phyloP scores from a whole-genome alignment of 140 eudicot genomes.

The Senecio squalidus region DNA sequence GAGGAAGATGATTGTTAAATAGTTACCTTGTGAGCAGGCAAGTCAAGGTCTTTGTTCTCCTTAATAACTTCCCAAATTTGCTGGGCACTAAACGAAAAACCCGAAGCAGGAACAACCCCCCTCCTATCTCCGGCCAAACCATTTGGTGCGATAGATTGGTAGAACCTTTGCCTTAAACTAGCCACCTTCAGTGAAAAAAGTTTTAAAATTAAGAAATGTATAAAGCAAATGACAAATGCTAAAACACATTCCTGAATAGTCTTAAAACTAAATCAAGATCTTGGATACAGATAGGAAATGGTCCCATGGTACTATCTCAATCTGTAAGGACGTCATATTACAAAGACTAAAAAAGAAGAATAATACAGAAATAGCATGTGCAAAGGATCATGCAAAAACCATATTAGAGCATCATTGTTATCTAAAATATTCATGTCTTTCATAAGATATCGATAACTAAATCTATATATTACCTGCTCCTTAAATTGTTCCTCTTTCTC shows the following conservation, averaged over 20 bases:
- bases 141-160: conserved; percentile 92
- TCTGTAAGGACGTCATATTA: not conserved
- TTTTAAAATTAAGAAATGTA: not conserved
- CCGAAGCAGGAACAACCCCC: conserved; percentile 99
- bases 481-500: conserved; percentile 95
- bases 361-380: not conserved
- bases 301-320: not conserved
- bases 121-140: conserved; percentile 99
- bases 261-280: conserved; percentile 6
- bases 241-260: not conserved
- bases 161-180: conserved; percentile 69
- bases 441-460: not conserved
- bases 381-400: conserved; percentile 2
- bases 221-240: not conserved
- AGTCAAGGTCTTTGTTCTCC: conserved; percentile 97
- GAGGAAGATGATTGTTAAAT: not conserved
- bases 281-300: not conserved
- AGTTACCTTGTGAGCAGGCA: conserved; percentile 97
- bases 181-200: conserved; percentile 51
- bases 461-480: conserved; percentile 64
- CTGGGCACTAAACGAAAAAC: conserved; percentile 90
- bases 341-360: not conserved
- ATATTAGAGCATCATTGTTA: not conserved
- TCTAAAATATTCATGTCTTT: not conserved
- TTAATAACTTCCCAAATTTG: conserved; percentile 91